Evolutionary conservation across 2,329 filamentous ascomycete species (phyloP).

Genomic region (Diaporthe sp.): DNA sequence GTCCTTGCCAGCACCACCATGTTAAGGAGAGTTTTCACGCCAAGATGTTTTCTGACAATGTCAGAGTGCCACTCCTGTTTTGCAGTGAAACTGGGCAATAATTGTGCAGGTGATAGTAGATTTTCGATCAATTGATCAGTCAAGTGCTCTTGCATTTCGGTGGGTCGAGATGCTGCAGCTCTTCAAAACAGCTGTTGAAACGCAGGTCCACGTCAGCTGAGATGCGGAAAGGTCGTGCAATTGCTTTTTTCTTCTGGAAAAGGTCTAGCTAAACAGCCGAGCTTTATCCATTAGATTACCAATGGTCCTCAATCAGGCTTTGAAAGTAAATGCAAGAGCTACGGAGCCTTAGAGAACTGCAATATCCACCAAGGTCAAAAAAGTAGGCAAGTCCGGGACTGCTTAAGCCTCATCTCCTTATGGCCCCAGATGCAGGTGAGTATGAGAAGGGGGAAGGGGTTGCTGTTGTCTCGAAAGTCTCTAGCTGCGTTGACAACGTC

Average conservation of each 20-base stretch:
- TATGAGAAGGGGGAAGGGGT: not conserved
- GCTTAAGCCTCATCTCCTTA: not conserved
- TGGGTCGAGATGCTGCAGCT: not conserved
- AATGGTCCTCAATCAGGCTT: not conserved
- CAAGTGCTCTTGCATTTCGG: not conserved
- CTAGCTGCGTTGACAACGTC: too few species aligned
- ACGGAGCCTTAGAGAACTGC: not conserved
- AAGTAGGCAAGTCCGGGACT: not conserved
- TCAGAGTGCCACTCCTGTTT: not conserved
- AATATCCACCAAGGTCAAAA: not conserved
- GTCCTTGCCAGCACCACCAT: not conserved
- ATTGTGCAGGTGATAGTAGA: not conserved
- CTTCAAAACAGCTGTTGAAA: not conserved
- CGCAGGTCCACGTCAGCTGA: not conserved
- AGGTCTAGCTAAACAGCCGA: too few species aligned
- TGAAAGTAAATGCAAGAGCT: not conserved
- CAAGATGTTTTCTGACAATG: not conserved
- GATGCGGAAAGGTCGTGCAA: not conserved
- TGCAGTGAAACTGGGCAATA: not conserved
- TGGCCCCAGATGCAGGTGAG: not conserved
- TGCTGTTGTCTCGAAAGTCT: not conserved
- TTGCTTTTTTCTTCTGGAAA: too few species aligned
- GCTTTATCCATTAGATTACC: too few species aligned
- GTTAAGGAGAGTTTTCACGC: not conserved
- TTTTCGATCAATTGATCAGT: not conserved